Base-by-base conservation (phyloP, 441 rosid genomes). In the Biscutella laevigata region DNA sequence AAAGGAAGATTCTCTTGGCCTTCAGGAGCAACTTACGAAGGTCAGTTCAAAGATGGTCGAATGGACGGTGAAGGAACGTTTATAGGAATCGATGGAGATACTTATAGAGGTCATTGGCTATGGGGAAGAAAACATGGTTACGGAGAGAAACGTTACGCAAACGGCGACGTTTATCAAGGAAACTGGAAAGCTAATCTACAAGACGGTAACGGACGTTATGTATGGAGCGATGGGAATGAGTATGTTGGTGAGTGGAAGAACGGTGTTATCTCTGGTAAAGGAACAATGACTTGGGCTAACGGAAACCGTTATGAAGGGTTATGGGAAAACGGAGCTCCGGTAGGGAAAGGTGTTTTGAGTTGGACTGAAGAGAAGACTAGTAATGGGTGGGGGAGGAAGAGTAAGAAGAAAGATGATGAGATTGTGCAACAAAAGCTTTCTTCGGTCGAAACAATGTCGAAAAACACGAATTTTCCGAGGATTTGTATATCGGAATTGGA, bases 211-310 rank as follows among this genome's bases (percentile, higher is more conserved):
- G 78, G 78, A 52, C 69, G 75, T 39, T 74, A 74, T 16, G 63
- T 67, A 15, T 74, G 78, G 78, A 61, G 71, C 14, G 73, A 74
- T 35, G 78, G 75, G 28, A 74, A 67, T 36, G 73, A 61, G 69
- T 74, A 74, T 37, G 57, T 63, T 0, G 78, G 78, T 13, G 73
- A 71, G 38, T 70, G 70, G 71, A 63, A 64, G 62, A 71, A 71
- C 19, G 78, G 78, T 7, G 68, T 68, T 53, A 64, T 74, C 21
- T 67, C 29, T 4, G 78, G 78, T 28, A 68, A 53, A 59, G 78
- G 78, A 4, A 40, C 47, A 4, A 55, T 74, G 78, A 64, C 56
- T 1, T 74, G 78, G 78, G 67, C 69, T 34, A 74, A 17, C 7
- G 69, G 75, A 49, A 74, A 71, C 52, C 61, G 71, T 8, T 74